These are phyloP conservation scores for Syzygium grande DNA, from an alignment of 345 rosid species.

Conservation along the genomic window DNA sequence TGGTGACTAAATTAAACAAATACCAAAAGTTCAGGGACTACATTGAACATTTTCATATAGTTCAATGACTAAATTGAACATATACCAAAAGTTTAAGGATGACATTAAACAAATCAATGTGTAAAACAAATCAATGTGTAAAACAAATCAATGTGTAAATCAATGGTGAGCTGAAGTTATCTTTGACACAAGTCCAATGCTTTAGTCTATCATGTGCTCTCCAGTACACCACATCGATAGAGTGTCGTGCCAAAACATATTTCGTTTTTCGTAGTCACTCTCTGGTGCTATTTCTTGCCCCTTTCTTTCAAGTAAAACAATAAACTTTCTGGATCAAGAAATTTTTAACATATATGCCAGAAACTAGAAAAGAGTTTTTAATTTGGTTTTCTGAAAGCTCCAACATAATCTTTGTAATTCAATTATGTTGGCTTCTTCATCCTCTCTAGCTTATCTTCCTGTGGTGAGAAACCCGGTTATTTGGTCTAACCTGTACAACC, in stretches of 20 bases:
- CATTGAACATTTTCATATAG: too few species aligned
- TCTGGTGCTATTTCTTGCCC: background rate
- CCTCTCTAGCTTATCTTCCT: background rate
- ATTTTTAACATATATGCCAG: background rate
- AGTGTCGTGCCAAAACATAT: background rate
- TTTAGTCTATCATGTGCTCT: background rate
- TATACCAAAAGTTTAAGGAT: too few species aligned
- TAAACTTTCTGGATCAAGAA: background rate
- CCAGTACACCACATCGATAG: background rate
- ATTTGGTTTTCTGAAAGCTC: background rate
- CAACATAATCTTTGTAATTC: background rate
- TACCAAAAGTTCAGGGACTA: too few species aligned
- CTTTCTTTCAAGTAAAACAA: background rate
- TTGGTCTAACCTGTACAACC: background rate
- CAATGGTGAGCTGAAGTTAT: constrained; percentile 47
- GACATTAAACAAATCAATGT: too few species aligned
- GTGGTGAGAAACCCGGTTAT: background rate
- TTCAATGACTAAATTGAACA: too few species aligned
- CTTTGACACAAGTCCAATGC: background rate
- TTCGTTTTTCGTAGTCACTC: background rate
- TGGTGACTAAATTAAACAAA: too few species aligned
- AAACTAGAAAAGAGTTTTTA: background rate
- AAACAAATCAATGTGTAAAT: too few species aligned
- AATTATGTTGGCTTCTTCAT: background rate
- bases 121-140: too few species aligned